phyloP scores from a whole-genome alignment of 495 filamentous ascomycete genomes.

The Aspergillus nidulans region DNA sequence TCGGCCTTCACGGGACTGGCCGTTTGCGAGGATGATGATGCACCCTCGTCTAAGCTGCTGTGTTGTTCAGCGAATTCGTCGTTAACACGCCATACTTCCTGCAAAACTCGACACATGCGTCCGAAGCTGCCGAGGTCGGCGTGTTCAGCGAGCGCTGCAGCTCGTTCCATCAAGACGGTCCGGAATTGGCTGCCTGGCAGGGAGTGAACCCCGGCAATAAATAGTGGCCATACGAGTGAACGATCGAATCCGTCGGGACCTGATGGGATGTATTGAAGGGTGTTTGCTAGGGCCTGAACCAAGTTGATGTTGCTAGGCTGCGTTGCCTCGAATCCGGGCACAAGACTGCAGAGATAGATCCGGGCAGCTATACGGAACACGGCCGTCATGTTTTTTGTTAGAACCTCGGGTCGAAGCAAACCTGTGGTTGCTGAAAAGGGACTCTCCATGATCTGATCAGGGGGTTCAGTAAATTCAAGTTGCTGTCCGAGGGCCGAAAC shows the following conservation, averaged over 20 bases:
- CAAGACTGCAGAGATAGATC: conserved; percentile 90
- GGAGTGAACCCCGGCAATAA: conserved; percentile 77
- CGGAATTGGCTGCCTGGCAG: conserved; percentile 68
- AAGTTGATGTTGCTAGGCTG: conserved; percentile 68
- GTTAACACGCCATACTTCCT: conserved; percentile 74
- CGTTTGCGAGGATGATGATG: conserved; percentile 4
- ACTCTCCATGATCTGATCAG: conserved; percentile 50
- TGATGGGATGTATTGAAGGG: conserved; percentile 73
- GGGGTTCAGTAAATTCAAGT: conserved; percentile 71
- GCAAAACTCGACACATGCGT: conserved; percentile 70
- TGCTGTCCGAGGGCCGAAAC: conserved; percentile 76
- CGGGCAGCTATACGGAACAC: conserved; percentile 89
- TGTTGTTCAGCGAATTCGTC: conserved; percentile 44
- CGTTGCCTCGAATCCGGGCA: conserved; percentile 75
- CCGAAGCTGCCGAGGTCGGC: conserved; percentile 82
- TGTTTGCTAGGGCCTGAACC: conserved; percentile 64
- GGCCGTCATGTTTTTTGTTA: conserved; percentile 80
- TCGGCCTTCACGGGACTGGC: conserved; percentile 22
- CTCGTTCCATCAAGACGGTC: conserved; percentile 65
- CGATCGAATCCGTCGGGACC: conserved; percentile 83
- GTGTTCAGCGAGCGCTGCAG: conserved; percentile 65
- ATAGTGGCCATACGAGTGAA: conserved; percentile 86
- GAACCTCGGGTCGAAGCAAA: conserved; percentile 71
- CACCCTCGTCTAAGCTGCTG: conserved; percentile 25
- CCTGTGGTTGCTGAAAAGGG: conserved; percentile 54